Evolutionary conservation across 2,329 filamentous ascomycete species (phyloP).

Genomic region (Harringtonia lauricola): DNA sequence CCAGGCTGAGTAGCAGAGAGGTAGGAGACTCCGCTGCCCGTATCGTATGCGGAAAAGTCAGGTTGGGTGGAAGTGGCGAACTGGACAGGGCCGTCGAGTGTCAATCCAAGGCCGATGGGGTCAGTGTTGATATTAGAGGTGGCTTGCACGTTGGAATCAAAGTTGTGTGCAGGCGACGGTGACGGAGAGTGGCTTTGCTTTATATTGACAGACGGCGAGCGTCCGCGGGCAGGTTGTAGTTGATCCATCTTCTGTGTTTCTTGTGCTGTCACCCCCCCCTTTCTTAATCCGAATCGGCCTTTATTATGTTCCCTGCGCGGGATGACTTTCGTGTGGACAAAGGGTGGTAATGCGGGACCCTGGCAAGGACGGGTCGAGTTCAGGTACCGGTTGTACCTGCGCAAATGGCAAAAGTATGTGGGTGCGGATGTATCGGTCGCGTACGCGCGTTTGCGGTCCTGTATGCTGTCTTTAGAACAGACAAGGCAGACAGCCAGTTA

Average conservation of each 20-base stretch:
- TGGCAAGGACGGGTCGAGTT: slow-evolving; percentile 1
- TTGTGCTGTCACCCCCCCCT: not conserved
- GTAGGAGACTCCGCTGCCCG: slow-evolving; percentile 32
- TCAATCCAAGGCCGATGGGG: slow-evolving; percentile 43
- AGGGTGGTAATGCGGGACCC: slow-evolving; percentile 4
- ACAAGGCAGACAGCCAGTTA: slow-evolving; percentile 36
- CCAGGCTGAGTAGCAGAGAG: slow-evolving; percentile 31
- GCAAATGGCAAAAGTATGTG: not conserved
- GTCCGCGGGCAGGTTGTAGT: slow-evolving; percentile 39
- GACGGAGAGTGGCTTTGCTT: slow-evolving; percentile 56
- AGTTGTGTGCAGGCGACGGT: slow-evolving; percentile 34
- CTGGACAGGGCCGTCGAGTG: slow-evolving; percentile 39
- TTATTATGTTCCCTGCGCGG: not conserved
- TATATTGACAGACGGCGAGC: slow-evolving; percentile 55
- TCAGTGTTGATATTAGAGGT: slow-evolving; percentile 11
- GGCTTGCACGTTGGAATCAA: slow-evolving; percentile 35
- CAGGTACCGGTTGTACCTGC: not conserved
- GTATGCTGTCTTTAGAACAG: slow-evolving; percentile 20
- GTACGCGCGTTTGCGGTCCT: not conserved
- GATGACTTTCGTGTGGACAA: not conserved
- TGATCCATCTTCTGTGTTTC: slow-evolving; percentile 35
- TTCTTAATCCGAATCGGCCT: not conserved
- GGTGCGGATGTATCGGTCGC: not conserved
- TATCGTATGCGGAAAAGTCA: slow-evolving; percentile 34
- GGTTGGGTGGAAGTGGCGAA: slow-evolving; percentile 27